Base-by-base conservation (phyloP, 768 basidiomycete species). In the Chalciporus pseudorubinellus region DNA sequence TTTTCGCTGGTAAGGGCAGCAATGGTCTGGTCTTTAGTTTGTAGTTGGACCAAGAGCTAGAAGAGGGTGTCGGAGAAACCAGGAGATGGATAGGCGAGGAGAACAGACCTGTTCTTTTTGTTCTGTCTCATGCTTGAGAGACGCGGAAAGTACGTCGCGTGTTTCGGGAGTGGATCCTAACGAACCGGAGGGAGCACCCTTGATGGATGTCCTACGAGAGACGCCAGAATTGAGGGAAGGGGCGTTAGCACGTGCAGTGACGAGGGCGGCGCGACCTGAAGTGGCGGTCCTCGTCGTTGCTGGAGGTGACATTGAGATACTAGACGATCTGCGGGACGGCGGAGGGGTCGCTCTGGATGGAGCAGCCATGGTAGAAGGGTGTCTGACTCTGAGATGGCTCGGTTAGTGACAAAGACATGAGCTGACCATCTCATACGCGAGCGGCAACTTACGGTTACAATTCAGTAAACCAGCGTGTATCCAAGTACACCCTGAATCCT, bases 1-100 rank as follows among this genome's bases (percentile, higher is more conserved):
- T 87, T 90, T 61, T 92, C 89, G 47, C 73, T 66, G 11, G 80
- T 73, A 54, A 91, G 78, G 57, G 67, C 70, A 16, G 75, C 56
- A 46, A 93, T 82, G 13, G 80, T 76, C 65, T 85, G 81, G 26
- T 92, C 88, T 66, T 88, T 92, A 66, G 87, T 80, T 68, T 92
- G 89, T 22, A 92, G 57, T 59, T 86, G 83, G 10, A 90, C 72
- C 48, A 91, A 76, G 57, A 92, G 81, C 90, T 92, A 48, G n/a
- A 34, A 21, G 19, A 39, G 21, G 46, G 48, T 46, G 39, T 46
- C 39, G 41, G 50, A 44, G 19, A 62, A 45, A 49, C 44, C 55
- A 38, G 50, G 31, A 42, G 41, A 46, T 13, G 31, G 31, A 51
- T 11, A 22, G 49, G 46, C 44, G 44, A 34, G 34, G 51, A 26